Conservation (phyloP, 23 red algal genomes). For the Gracilaria gracilis region DNA sequence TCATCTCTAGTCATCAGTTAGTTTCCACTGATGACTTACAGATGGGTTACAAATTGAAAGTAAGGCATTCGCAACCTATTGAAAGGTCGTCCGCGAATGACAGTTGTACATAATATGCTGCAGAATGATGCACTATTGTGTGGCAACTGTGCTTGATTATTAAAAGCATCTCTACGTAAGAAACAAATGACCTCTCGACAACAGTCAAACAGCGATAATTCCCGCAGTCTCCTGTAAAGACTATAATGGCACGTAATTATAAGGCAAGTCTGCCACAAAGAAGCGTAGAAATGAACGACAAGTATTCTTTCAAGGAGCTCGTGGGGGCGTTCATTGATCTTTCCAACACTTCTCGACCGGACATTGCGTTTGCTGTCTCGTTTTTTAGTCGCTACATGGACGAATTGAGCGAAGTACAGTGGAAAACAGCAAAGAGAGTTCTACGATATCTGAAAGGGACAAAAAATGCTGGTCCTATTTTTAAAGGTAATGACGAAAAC, state of each 20-base stretch:
- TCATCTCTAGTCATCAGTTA: too few species aligned
- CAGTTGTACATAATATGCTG: too few species aligned
- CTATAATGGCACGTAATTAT: not conserved
- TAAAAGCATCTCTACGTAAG: too few species aligned
- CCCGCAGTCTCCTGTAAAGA: not conserved
- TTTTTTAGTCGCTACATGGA: conserved; percentile 58
- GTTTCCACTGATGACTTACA: too few species aligned
- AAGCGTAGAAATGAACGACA: not conserved
- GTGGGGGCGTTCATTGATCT: conserved; percentile 40
- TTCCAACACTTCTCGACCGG: conserved; percentile 34
- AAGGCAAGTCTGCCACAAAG: not conserved
- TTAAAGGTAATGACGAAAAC: not conserved
- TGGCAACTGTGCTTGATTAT: too few species aligned
- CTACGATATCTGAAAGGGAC: conserved; percentile 52
- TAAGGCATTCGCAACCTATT: too few species aligned
- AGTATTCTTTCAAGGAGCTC: conserved; percentile 1
- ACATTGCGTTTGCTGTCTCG: conserved; percentile 45
- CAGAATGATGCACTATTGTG: too few species aligned
- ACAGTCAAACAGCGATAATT: too few species aligned
- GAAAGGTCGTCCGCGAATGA: too few species aligned
- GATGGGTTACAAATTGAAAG: too few species aligned
- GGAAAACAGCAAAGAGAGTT: conserved; percentile 51
- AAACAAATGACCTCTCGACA: too few species aligned
- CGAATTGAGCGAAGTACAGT: not conserved
- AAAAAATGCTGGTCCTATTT: conserved; percentile 3